Conservation (phyloP, 2,329 filamentous ascomycete species). For the Cercospora sp. region DNA sequence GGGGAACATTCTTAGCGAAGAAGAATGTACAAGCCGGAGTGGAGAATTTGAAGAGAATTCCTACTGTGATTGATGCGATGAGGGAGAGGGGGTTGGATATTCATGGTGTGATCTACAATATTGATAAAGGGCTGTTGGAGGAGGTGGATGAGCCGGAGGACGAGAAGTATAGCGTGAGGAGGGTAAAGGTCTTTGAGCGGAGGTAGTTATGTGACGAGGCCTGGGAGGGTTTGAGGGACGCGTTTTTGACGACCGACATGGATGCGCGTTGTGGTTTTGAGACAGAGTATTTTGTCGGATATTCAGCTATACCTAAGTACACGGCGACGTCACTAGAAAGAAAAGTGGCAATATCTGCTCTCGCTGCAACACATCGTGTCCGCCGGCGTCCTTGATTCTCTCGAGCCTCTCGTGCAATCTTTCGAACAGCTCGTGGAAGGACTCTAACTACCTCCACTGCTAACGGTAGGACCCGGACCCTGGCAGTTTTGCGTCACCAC, state of each 20-base stretch:
- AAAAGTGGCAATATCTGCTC: background rate
- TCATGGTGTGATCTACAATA: constrained; percentile 76
- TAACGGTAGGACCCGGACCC: background rate
- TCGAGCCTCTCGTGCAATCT: background rate
- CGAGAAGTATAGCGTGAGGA: constrained; percentile 27
- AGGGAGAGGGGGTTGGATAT: constrained; percentile 69
- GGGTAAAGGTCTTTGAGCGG: constrained; percentile 32
- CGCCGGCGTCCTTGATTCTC: background rate
- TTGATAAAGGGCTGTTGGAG: constrained; percentile 56
- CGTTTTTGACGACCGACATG: background rate
- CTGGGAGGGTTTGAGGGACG: background rate
- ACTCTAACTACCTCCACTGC: background rate
- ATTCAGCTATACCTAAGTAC: background rate
- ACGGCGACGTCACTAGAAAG: background rate
- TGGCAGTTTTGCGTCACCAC: background rate
- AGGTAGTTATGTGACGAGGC: constrained; percentile 14
- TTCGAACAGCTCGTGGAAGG: background rate
- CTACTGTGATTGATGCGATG: constrained; percentile 68
- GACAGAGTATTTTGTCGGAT: background rate
- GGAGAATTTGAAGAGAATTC: constrained; percentile 66
- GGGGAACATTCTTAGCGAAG: constrained; percentile 66
- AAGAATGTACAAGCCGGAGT: constrained; percentile 73
- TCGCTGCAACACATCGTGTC: background rate
- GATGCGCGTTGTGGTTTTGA: background rate
- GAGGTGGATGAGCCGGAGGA: constrained; percentile 45